Evolutionary conservation across 345 rosid genomes (phyloP).

Genomic region (Salix exigua): DNA sequence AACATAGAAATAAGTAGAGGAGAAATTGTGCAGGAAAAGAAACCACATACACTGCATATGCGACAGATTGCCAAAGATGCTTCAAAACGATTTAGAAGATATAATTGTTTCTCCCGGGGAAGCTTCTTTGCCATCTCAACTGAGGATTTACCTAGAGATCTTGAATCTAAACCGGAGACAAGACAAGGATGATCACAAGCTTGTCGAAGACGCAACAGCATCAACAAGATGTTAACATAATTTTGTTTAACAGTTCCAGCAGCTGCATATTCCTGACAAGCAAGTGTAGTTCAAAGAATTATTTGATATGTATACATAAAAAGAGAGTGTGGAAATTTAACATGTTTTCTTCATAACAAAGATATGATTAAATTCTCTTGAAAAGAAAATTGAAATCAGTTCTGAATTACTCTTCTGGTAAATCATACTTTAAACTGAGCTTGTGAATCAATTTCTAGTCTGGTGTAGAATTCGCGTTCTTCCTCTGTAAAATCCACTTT

Average conservation of each 20-base stretch:
- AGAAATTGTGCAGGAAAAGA: background rate
- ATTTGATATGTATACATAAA: background rate
- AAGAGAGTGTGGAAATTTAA: background rate
- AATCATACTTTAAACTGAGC: constrained; percentile 71
- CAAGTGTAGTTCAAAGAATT: background rate
- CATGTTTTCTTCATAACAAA: background rate
- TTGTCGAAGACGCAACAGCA: constrained; percentile 98
- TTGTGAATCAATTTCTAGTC: constrained; percentile 76
- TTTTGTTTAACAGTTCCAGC: constrained; percentile 99
- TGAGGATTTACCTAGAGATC: constrained; percentile 51
- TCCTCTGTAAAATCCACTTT: constrained; percentile 77
- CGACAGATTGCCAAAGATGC: constrained; percentile 84
- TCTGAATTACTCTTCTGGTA: background rate
- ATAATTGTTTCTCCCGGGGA: constrained; percentile 35
- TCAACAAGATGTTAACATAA: constrained; percentile 88
- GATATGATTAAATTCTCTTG: background rate
- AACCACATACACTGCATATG: constrained; percentile 75
- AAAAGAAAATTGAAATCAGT: background rate
- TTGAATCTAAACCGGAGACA: constrained; percentile 65
- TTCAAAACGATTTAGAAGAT: constrained; percentile 53
- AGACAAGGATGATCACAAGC: constrained; percentile 99
- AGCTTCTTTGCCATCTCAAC: constrained; percentile 59
- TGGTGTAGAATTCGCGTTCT: constrained; percentile 85
- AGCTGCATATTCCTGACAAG: constrained; percentile 83
- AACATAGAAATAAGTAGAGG: background rate